Conservation (phyloP, 2,329 filamentous ascomycete genomes). For the Coniochaeta sp. region DNA sequence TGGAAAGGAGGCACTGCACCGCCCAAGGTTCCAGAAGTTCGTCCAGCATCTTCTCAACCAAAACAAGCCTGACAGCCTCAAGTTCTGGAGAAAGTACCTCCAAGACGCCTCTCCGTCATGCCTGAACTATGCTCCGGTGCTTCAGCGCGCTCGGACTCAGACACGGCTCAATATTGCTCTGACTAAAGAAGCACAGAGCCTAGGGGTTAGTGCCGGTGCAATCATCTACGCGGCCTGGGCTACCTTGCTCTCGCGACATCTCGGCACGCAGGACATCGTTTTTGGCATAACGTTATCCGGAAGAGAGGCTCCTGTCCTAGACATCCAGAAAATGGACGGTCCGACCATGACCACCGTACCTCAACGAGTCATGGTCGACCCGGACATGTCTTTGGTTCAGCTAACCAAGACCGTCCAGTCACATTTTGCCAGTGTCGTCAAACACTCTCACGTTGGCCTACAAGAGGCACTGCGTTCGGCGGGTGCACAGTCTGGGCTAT, state of each 20-base stretch:
- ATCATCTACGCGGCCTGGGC: slow-evolving; percentile 12
- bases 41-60: not conserved
- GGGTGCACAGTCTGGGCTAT: not conserved
- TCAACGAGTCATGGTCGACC: slow-evolving; percentile 14
- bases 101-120: not conserved
- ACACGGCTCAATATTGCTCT: not conserved
- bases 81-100: slow-evolving; percentile 5
- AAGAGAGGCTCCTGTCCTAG: slow-evolving; percentile 34
- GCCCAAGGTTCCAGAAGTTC: not conserved
- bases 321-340: slow-evolving; percentile 37
- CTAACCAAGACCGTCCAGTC: slow-evolving; percentile 7
- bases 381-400: slow-evolving; percentile 15
- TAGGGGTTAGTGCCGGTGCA: slow-evolving; percentile 1
- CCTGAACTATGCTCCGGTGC: slow-evolving; percentile 1
- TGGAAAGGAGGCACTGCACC: not conserved
- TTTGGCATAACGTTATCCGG: slow-evolving; percentile 32
- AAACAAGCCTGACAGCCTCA: not conserved
- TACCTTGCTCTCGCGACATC: slow-evolving; percentile 10
- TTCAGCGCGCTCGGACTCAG: not conserved
- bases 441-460: slow-evolving; percentile 19
- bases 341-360: slow-evolving; percentile 33
- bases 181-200: not conserved
- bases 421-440: slow-evolving; percentile 9
- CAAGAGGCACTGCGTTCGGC: slow-evolving; percentile 7
- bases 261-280: slow-evolving; percentile 25